Evolutionary conservation across 2,329 filamentous ascomycete species (phyloP), one percentile per base, ranked within the genome.

Genomic region (Paradendryphiella salina): DNA sequence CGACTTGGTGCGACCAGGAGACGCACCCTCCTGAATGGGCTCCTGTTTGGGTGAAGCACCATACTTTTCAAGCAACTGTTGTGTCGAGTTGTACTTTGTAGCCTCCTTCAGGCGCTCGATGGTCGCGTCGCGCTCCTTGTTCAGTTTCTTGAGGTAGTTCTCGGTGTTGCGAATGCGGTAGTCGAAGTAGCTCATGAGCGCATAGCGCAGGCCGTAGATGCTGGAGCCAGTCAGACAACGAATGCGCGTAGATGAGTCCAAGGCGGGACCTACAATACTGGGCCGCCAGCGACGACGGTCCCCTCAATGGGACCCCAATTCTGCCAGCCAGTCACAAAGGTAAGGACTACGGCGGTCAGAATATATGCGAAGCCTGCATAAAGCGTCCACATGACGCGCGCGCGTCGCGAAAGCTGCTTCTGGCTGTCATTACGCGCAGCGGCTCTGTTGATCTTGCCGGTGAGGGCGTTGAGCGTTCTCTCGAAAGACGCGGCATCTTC

Each of bases 71-170:
- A 99, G 82, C 52, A 99, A 76, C 70, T 96, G 85, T 66, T 95
- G 85, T 1, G 94, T 99, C 26, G 92, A 94, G 74, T 97, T 90
- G 76, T 96, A 99, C 73, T 89, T 96, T 28, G 94, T 99, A 20
- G 92, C 92, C 51, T 88, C 86, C 75, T 99, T 99, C 57, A 99
- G 84, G 75, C 92, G 92, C 71, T 96, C 88, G 59, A 99, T 97
- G 1, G 92, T 96, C 63, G 85, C 85, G 52, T 89, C 85, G 46
- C 93, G 85, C 73, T 96, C 89, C 46, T 85, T 83, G 65, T 92
- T 85, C 29, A 92, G 82, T 15, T 83, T 83, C 63, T 93, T 87
- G 23, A 97, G 80, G 33, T 87, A 82, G 32, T 79, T 73, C 60
- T 87, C 83, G 9, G 89, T 80, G 13, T 80, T 84, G 17, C 87